Base-by-base conservation (phyloP, 225 moss, liverwort and hornwort species). In the Marchantia polymorpha region DNA sequence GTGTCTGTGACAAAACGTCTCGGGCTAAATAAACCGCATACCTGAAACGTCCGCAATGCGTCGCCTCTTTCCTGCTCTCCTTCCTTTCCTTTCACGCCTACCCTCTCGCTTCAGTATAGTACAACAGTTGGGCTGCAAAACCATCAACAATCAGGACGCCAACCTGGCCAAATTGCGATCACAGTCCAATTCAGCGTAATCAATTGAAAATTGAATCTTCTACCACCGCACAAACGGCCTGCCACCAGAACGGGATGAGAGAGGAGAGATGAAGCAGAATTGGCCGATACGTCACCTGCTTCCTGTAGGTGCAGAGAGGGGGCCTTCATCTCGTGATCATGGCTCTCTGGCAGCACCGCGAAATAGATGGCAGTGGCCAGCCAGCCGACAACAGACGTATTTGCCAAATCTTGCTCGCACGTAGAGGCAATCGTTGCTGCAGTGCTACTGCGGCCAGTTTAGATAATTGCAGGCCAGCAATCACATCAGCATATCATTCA, bases 271-370 rank as follows among this genome's bases (percentile, higher is more conserved):
- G 39, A 51, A 48, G 47, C 55, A 59, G 52, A 73, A 29, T 60
- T 47, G 46, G 76, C 61, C 12, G 22, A 12, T 49, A 77, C 64
- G 64, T 50, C 64, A 77, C 77, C 56, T 75, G 59, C 17, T 56
- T 30, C 74, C 68, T 26, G 14, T 74, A 7, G 4, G 51, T 30
- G n/a, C 52, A 15, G 39, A 39, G 39, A 39, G 52, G 4, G 8
- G 12, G 10, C 25, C 31, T 39, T 75, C 20, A 26, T 59, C 58
- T 59, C 30, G 39, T 75, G 58, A 59, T 75, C 17, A 75, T 56
- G 54, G 30, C 69, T 47, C 69, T 55, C 58, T 46, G 59, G 56
- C 58, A 60, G 59, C 30, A 39, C 19, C 75, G 22, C 75, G 20
- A 15, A 17, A 22, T 11, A 29, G 19, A 75, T 6, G 30, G 27